These are phyloP conservation scores for Phanerodontia chrysosporium DNA, from an alignment of 768 basidiomycete species.

Conservation along the genomic window DNA sequence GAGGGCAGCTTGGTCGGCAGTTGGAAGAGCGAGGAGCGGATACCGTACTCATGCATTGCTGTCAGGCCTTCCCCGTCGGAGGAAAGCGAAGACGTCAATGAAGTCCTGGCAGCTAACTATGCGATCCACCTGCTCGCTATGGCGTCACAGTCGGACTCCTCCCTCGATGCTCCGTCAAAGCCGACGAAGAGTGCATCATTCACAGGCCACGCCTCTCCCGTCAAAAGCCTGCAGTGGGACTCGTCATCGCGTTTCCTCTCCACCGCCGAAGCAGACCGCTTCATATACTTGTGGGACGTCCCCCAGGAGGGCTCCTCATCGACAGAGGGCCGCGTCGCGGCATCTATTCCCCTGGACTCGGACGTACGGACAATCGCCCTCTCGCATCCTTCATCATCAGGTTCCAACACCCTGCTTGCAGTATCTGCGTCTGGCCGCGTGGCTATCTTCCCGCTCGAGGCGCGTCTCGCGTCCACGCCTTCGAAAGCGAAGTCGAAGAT, in stretches of 20 bases:
- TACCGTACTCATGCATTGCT: conserved; percentile 52
- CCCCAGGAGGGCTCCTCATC: conserved; percentile 31
- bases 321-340: conserved; percentile 48
- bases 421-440: conserved; percentile 59
- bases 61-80: conserved; percentile 33
- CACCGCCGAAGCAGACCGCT: conserved; percentile 57
- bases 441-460: conserved; percentile 50
- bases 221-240: conserved; percentile 48
- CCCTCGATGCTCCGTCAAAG: conserved; percentile 32
- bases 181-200: conserved; percentile 47
- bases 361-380: conserved; percentile 45
- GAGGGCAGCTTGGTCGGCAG: conserved; percentile 43
- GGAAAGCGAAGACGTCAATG: conserved; percentile 31
- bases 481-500: conserved; percentile 43
- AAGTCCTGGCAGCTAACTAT: conserved; percentile 58
- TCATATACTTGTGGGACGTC: conserved; percentile 58
- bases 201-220: conserved; percentile 61
- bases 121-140: conserved; percentile 49
- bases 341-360: conserved; percentile 61
- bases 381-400: conserved; percentile 14
- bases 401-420: conserved; percentile 42
- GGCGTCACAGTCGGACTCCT: conserved; percentile 17
- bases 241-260: conserved; percentile 51
- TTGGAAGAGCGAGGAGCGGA: conserved; percentile 56
- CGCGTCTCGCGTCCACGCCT: conserved; percentile 36